Evolutionary conservation across 768 basidiomycete species (phyloP), one percentile per base, ranked within the genome.

Genomic region (Boletus subparvulus): DNA sequence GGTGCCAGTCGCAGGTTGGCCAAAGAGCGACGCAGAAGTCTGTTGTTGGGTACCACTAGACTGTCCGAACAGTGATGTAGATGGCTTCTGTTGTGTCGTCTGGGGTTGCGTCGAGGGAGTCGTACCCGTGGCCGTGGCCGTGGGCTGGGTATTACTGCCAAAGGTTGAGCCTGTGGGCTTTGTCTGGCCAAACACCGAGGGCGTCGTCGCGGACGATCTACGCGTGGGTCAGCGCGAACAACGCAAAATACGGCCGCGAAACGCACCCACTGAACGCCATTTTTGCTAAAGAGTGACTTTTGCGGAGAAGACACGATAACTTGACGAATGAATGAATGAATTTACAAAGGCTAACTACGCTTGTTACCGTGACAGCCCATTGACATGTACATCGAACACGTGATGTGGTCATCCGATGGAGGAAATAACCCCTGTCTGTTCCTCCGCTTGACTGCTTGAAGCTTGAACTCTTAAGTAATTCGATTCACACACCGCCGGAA

Each of bases 131-230:
- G 71, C 50, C 60, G n/a, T n/a, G n/a, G 71, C 50, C 60, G 64
- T 43, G 6, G 69, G 73, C 48, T 71, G 64, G 44, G 11, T 32
- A 2, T 67, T 62, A 33, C 55, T 56, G 16, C 78, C 78, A 68
- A 82, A 82, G 51, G 78, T 61, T 16, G 73, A 67, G 16, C 64
- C 65, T 45, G 65, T 56, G 28, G 75, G 64, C 56, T 73, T 76
- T 35, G 66, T 49, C 55, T 69, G 67, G 11, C 74, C 65, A 47
- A 75, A 74, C 36, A 72, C 49, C 43, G 70, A 61, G 39, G 73
- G 61, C 35, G 76, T 70, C 58, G 77, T 75, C 42, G 75, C 61
- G 24, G 78, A 74, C 66, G 80, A 80, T 28, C 68, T 69, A 54
- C 19, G 32, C 9, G 21, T 19, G 52, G 3, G 36, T 69, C 44